These are phyloP conservation scores for Globomyces pollinis-pini DNA, from an alignment of 192 early-diverging fungal genomes.

Conservation along the genomic window DNA sequence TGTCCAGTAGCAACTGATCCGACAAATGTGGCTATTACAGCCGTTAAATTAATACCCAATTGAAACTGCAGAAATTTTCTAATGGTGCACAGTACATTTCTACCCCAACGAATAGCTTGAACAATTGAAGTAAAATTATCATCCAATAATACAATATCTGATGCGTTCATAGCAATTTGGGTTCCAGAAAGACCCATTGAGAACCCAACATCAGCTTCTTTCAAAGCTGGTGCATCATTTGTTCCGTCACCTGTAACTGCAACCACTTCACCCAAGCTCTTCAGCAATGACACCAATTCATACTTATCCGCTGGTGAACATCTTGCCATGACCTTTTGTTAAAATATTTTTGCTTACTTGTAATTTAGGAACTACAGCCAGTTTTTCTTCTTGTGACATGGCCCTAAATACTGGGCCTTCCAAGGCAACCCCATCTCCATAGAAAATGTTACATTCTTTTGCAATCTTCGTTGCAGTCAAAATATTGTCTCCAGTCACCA, in stretches of 20 bases:
- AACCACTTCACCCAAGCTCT: conserved; percentile 48
- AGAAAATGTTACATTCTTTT: conserved; percentile 46
- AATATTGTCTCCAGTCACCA: conserved; percentile 59
- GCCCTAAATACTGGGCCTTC: conserved; percentile 52
- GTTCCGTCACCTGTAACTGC: conserved; percentile 59
- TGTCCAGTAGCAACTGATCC: conserved; percentile 38
- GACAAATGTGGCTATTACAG: conserved; percentile 48
- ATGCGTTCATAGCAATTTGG: conserved; percentile 55
- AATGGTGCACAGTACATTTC: conserved; percentile 51
- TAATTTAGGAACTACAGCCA: conserved; percentile 38
- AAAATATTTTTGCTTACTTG: conserved; percentile 16
- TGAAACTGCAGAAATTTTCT: conserved; percentile 60
- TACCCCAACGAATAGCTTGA: conserved; percentile 48
- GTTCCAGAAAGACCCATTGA: conserved; percentile 58
- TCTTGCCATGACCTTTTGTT: conserved; percentile 39
- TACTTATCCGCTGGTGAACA: conserved; percentile 47
- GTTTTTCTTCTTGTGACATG: conserved; percentile 42
- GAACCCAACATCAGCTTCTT: conserved; percentile 57
- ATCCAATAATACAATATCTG: conserved; percentile 52
- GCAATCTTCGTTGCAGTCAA: conserved; percentile 55
- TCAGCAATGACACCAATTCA: conserved; percentile 43
- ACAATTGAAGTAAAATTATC: conserved; percentile 57
- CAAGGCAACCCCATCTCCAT: conserved; percentile 43
- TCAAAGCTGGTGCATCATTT: conserved; percentile 51
- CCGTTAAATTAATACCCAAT: conserved; percentile 49